Base-by-base conservation (phyloP, 495 filamentous ascomycete genomes). In the Hypoxylon cercidicola region DNA sequence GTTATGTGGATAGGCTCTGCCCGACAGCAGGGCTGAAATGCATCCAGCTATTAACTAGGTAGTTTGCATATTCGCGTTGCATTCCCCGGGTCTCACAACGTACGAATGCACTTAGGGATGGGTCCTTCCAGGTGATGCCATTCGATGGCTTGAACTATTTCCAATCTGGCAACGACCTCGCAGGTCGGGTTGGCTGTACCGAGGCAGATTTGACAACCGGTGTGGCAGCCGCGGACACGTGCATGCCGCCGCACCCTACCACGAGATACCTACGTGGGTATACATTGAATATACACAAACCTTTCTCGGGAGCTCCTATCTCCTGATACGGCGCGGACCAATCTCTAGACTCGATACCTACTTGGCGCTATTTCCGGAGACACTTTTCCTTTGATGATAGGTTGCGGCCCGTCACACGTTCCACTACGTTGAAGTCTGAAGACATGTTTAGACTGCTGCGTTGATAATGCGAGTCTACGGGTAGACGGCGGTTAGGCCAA, bases 1-100 rank as follows among this genome's bases (percentile, higher is more conserved):
- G 35, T 47, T 57, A 52, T 40, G n/a, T 55, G 48, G 46, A 46
- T 47, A 47, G 43, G 41, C 59, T 67, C 19, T 25, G 37, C 21
- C 47, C 41, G 8, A 55, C 25, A 40, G 37, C 54, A 54, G 59
- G 59, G 64, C 64, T 60, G 59, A 63, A 45, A 49, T 49, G 23
- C 21, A 46, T 25, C 34, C 12, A 48, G 16, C 15, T 32, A 40
- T 52, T 60, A 61, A 34, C 30, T 67, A 45, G 34, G n/a, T 58
- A 20, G 43, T 58, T 39, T 58, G 54, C 64, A 62, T 58, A 23
- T 13, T 50, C 35, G 50, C 23, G 64, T 62, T 54, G 19, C 64
- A 62, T 55, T 37, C 43, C 37, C 18, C 11, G 39, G 20, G 47
- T 62, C 41, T 43, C 16, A 23, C 59, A 19, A 32, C 28, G 40